phyloP scores from a whole-genome alignment of 2,329 filamentous ascomycete species.

The Emmonsia crescens region DNA sequence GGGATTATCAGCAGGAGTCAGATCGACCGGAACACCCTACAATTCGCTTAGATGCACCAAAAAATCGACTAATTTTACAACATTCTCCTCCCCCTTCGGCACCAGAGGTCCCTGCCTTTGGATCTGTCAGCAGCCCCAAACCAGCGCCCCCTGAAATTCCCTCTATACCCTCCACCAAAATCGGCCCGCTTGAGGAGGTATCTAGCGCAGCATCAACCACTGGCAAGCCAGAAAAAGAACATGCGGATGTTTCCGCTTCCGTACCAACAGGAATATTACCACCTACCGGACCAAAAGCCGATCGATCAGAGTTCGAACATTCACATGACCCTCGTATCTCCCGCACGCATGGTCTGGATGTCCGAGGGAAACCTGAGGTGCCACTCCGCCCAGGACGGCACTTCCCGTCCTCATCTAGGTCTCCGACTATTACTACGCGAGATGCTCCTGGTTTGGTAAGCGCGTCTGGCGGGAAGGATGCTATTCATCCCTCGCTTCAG shows the following conservation, averaged over 20 bases:
- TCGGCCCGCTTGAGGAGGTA: background rate
- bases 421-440: slow-evolving; percentile 14
- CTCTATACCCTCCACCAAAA: slow-evolving; percentile 15
- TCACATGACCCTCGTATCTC: slow-evolving; percentile 18
- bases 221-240: slow-evolving; percentile 17
- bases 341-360: slow-evolving; percentile 18
- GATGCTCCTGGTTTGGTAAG: slow-evolving; percentile 13
- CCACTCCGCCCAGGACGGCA: slow-evolving; percentile 17
- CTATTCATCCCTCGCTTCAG: background rate
- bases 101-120: slow-evolving; percentile 35
- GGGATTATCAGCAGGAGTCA: slow-evolving; percentile 24
- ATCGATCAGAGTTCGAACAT: slow-evolving; percentile 21
- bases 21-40: slow-evolving; percentile 20
- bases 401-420: slow-evolving; percentile 10
- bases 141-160: slow-evolving; percentile 13
- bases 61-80: slow-evolving; percentile 21
- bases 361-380: slow-evolving; percentile 18
- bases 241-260: slow-evolving; percentile 12
- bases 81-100: slow-evolving; percentile 29
- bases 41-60: slow-evolving; percentile 19
- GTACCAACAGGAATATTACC: slow-evolving; percentile 23
- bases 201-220: background rate
- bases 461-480: background rate
- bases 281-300: slow-evolving; percentile 36
- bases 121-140: slow-evolving; percentile 26